A percentile compares a stretch with the other conserved stretches of the same genome.
Conservation (phyloP, 306 rosid genomes). For the Fragaria iinumae region DNA sequence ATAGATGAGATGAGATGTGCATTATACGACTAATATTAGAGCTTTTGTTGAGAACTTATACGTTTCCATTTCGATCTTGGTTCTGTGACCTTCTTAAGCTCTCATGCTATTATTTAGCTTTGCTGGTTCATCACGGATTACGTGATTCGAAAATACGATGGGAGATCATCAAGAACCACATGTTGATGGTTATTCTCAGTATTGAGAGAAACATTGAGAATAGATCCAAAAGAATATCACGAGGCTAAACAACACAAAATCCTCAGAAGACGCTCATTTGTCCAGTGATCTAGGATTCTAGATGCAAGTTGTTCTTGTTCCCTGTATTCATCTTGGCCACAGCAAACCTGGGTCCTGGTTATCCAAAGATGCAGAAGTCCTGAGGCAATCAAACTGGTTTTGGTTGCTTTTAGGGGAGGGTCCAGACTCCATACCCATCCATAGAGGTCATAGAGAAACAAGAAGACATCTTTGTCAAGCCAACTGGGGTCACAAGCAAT, state of each 20-base stretch:
- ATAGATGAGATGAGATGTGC: slow-evolving; percentile 21
- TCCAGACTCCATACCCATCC: background rate
- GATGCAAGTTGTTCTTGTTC: background rate
- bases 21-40: slow-evolving; percentile 5
- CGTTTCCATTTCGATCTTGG: background rate
- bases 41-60: background rate
- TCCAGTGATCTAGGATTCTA: background rate
- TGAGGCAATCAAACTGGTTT: background rate
- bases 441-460: background rate
- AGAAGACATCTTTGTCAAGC: background rate
- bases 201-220: background rate
- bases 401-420: background rate
- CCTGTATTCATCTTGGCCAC: background rate
- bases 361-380: background rate
- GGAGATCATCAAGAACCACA: too few relatives aligned
- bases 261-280: background rate
- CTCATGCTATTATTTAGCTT: background rate
- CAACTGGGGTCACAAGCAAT: background rate
- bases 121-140: background rate
- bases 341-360: background rate
- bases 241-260: too few relatives aligned
- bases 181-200: too few relatives aligned
- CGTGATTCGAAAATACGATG: too few relatives aligned
- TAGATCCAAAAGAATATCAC: too few relatives aligned
- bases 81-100: background rate